Conservation (phyloP, 192 early-diverging fungal genomes). For the Phycomyces blakesleeanus region DNA sequence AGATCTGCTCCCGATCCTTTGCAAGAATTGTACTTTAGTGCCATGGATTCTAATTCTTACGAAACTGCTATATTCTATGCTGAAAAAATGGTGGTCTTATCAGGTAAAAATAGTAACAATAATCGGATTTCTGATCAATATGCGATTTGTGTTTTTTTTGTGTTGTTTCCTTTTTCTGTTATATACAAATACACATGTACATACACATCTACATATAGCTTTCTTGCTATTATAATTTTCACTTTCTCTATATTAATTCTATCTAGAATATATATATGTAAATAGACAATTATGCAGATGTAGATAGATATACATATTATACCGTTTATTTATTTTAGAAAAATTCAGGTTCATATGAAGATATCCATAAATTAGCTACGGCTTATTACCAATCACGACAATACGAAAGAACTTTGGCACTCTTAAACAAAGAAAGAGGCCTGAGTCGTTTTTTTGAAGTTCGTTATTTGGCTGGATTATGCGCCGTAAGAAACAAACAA, state of each 20-base stretch:
- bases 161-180: too few species aligned
- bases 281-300: too few species aligned
- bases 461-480: slow-evolving; percentile 51
- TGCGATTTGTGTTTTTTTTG: not conserved
- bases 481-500: slow-evolving; percentile 42
- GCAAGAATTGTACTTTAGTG: slow-evolving; percentile 50
- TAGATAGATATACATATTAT: not conserved
- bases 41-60: slow-evolving; percentile 46
- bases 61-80: slow-evolving; percentile 64
- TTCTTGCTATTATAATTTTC: too few species aligned
- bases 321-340: slow-evolving; percentile 36
- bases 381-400: slow-evolving; percentile 46
- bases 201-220: too few species aligned
- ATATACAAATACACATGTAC: too few species aligned
- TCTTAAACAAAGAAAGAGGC: slow-evolving; percentile 40
- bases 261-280: not conserved
- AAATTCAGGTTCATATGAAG: slow-evolving; percentile 7
- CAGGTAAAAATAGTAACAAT: slow-evolving; percentile 39
- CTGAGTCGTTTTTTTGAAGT: slow-evolving; percentile 43
- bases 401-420: slow-evolving; percentile 42
- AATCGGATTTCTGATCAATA: not conserved
- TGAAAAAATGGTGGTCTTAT: slow-evolving; percentile 58
- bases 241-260: slow-evolving; percentile 2
- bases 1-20: slow-evolving; percentile 32
- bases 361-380: slow-evolving; percentile 46